These are phyloP conservation scores for Solanum virginianum DNA, from an alignment of 257 asterid species.

Conservation along the genomic window DNA sequence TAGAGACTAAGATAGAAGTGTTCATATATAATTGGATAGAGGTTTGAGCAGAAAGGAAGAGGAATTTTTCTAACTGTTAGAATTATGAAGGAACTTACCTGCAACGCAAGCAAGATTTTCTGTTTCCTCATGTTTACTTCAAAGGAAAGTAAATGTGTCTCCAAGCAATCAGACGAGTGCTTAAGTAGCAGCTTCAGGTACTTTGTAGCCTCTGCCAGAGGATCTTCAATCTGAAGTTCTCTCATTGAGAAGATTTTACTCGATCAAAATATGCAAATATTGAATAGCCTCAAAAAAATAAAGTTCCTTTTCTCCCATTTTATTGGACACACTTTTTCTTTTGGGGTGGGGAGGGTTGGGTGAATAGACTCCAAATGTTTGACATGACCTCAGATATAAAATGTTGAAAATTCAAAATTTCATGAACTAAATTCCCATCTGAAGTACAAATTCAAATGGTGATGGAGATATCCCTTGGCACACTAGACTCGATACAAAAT, in stretches of 20 bases:
- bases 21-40: not conserved
- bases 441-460: not conserved
- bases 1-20: no score
- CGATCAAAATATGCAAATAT: not conserved
- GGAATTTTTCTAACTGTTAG: not conserved
- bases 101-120: conserved; percentile 71
- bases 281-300: not conserved
- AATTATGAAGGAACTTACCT: conserved; percentile 30
- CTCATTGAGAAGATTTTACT: not conserved
- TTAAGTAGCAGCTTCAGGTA: conserved; percentile 89
- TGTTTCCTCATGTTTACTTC: conserved; percentile 88
- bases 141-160: conserved; percentile 80
- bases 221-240: conserved; percentile 79
- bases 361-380: not conserved
- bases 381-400: not conserved
- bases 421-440: not conserved
- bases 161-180: conserved; percentile 71
- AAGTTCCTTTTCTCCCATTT: not conserved
- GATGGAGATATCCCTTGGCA: not conserved
- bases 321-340: not conserved
- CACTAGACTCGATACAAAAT: not conserved
- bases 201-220: conserved; percentile 82
- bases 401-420: not conserved
- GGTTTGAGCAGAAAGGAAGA: not conserved
- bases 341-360: no score